Conservation (phyloP, 2,329 filamentous ascomycete species). For the Colletotrichum lupini region DNA sequence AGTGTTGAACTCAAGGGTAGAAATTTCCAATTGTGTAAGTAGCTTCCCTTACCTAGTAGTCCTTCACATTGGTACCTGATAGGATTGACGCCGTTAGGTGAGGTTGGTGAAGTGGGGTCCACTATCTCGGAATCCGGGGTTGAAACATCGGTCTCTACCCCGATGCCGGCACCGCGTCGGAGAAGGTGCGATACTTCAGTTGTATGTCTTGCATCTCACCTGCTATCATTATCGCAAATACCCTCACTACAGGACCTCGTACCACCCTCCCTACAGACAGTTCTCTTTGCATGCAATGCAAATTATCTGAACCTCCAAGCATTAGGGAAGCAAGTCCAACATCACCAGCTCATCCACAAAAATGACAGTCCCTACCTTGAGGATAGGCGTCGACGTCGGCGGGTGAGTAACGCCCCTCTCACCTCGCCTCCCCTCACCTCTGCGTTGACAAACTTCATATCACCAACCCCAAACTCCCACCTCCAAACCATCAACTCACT, state of each 20-base stretch:
- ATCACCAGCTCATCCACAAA: not conserved
- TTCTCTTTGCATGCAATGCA: not conserved
- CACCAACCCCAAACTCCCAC: not conserved
- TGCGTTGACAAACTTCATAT: not conserved
- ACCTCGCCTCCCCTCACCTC: too few species aligned
- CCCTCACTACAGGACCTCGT: not conserved
- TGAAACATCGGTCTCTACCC: constrained; percentile 2
- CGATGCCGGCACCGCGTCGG: constrained; percentile 22
- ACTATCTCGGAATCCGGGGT: not conserved
- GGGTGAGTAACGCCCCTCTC: not conserved
- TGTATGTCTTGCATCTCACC: not conserved
- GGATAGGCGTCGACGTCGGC: constrained; percentile 12
- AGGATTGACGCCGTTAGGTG: not conserved
- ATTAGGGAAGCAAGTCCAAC: not conserved
- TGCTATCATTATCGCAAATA: not conserved
- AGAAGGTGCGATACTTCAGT: not conserved
- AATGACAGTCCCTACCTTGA: constrained; percentile 1
- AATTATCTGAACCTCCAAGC: not conserved
- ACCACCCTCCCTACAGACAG: not conserved
- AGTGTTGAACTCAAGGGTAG: not conserved
- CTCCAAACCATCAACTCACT: not conserved
- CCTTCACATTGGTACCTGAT: not conserved
- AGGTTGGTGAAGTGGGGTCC: too few species aligned
- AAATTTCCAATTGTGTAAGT: not conserved
- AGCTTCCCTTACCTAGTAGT: not conserved